Base-by-base conservation (phyloP, 2,329 filamentous ascomycete species). In the Trichophyton rubrum region DNA sequence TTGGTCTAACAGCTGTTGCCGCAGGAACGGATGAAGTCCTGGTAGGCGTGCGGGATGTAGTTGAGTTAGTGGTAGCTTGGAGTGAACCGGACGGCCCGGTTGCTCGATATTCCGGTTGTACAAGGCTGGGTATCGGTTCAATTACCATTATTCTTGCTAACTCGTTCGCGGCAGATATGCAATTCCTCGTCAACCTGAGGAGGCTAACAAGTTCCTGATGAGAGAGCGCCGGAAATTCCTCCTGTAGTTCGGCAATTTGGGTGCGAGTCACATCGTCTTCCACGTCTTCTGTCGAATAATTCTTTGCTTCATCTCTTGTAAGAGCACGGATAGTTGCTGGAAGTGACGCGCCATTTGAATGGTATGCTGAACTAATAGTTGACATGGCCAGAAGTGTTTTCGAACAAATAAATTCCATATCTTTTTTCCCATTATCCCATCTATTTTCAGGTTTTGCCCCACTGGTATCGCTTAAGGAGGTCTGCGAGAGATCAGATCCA, bases 401-500 rank as follows among this genome's bases (percentile, higher is more conserved):
- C 7, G 77, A 77, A 13, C 77, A 76, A 59, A 88, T 80, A 64
- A 85, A 86, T 0, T 84, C 80, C 13, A 87, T 76, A 64, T 87
- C 83, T 58, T 79, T 73, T 51, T 73, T 77, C 1, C 78, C 79
- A 33, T 74, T 75, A 61, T 81, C 75, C 85, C 85, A 88, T 64
- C 79, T 81, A 65, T 85, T 87, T 9, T 64, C 56, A 1, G 59
- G 55, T n/a, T 45, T 56, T 59, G 63, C 11, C 13, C 58, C 60
- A 17, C 45, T 40, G n/a, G 45, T 58, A 41, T 53, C 30, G 27
- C 49, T 57, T 17, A 30, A 55, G 24, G 58, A 49, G 57, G 75
- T 62, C 67, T 68, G 61, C 62, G 69, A 41, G 68, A 11, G 67
- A 20, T 41, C 40, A 64, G 55, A 63, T 56, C 58, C 66, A 55